Evolutionary conservation across 1,284 basidiomycete species (phyloP), one percentile per base, ranked within the genome.

Genomic region (Omphalotus olearius): DNA sequence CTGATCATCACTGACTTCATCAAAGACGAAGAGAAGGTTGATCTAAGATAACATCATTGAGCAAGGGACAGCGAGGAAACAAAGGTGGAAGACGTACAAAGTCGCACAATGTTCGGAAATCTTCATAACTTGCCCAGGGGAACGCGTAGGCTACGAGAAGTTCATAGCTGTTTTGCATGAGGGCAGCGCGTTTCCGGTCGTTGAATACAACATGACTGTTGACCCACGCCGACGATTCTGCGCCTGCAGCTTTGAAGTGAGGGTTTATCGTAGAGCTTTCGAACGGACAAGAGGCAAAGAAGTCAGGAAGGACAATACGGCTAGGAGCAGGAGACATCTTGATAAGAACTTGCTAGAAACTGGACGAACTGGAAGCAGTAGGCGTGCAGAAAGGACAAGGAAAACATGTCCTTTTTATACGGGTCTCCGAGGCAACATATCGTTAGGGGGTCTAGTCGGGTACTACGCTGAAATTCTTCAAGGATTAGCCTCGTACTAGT

Each of bases 1-100:
- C 66, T 84, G 83, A 47, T 84, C 82, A 59, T 87, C 83, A 60
- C 80, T 85, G 55, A 85, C 72, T 64, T 86, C 84, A 62, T 88
- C 85, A 49, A 85, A 71, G 40, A 83, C 80, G 64, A 85, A 86
- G 17, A 87, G 73, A 17, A 82, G 68, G 57, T 85, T 83, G 57
- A 54, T 20, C 73, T 52, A 16, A 25, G 36, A 16, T 9, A 16
- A 6, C n/a, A 47, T 20, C 11, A 37, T 26, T 45, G 23, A 13
- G 9, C 26, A 23, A 20, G 33, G 16, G n/a, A n/a, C n/a, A n/a
- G 44, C 9, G 6, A 20, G 14, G 6, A 9, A 42, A 16, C 40
- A 6, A 33, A 14, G n/a, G 9, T 30, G 30, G 17, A 23, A n/a
- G 20, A 52, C 53, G n/a, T 53, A 76, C 72, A 57, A 83, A 82